Evolutionary conservation across 176 grass and related monocot species (phyloP).

Genomic region (Canna indica): DNA sequence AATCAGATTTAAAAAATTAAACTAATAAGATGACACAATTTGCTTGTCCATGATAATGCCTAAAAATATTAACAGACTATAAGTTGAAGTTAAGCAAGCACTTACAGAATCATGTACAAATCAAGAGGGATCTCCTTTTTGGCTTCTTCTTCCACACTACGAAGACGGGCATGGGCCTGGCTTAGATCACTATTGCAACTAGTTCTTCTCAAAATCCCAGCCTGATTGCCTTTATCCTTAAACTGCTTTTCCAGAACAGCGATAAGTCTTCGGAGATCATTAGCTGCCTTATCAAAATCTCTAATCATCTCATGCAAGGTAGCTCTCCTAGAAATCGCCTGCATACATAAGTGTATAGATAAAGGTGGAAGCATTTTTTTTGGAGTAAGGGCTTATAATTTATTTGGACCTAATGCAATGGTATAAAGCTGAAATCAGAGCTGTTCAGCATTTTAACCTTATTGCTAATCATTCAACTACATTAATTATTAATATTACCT

Average conservation of each 20-base stretch:
- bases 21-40: background rate
- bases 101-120: constrained; percentile 89
- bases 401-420: background rate
- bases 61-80: background rate
- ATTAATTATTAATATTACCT: too few species aligned
- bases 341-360: constrained; percentile 12
- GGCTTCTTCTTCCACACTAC: constrained; percentile 46
- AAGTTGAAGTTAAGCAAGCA: constrained; percentile 1
- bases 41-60: background rate
- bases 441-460: too few species aligned
- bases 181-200: constrained; percentile 41
- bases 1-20: background rate
- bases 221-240: constrained; percentile 35
- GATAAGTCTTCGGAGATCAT: constrained; percentile 59
- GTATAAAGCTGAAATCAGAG: background rate
- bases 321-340: constrained; percentile 91
- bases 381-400: background rate
- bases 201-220: constrained; percentile 22
- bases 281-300: constrained; percentile 62
- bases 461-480: too few species aligned
- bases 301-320: constrained; percentile 69
- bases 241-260: constrained; percentile 69
- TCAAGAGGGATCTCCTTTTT: constrained; percentile 50
- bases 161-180: constrained; percentile 40
- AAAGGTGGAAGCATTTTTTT: background rate